Evolutionary conservation across 2,329 filamentous ascomycete species (phyloP).

Genomic region (Beauveria sp.): DNA sequence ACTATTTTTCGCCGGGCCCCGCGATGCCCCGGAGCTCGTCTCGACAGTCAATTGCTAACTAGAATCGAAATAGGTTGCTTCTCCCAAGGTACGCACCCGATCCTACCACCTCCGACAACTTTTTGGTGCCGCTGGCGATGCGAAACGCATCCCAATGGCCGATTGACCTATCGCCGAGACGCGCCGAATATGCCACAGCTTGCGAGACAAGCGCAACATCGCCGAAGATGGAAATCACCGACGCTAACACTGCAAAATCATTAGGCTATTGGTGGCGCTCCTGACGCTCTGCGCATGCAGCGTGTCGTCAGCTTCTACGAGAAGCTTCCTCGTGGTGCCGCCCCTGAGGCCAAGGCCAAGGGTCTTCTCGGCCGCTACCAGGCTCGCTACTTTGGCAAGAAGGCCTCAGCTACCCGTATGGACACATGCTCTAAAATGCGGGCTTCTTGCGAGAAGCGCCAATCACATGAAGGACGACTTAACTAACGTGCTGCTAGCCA

Average conservation of each 20-base stretch:
- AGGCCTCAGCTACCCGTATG: conserved; percentile 81
- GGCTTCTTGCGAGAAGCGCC: conserved; percentile 20
- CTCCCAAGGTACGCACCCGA: conserved; percentile 63
- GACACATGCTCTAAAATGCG: neutral
- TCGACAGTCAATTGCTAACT: conserved; percentile 30
- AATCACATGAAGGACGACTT: conserved; percentile 4
- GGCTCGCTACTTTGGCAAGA: conserved; percentile 90
- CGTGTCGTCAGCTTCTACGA: conserved; percentile 98
- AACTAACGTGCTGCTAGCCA: conserved; percentile 47
- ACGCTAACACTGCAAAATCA: neutral
- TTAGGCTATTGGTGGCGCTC: conserved; percentile 87
- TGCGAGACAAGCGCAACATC: neutral
- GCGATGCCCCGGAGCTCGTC: neutral
- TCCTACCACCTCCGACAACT: neutral
- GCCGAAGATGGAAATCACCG: neutral
- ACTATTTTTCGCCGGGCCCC: conserved; percentile 12
- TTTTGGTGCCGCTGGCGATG: neutral
- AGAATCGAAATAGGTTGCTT: conserved; percentile 56
- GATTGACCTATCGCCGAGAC: conserved; percentile 1
- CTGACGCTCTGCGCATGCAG: conserved; percentile 96
- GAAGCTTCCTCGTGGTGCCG: conserved; percentile 88
- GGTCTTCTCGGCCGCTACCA: conserved; percentile 87
- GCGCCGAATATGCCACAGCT: neutral
- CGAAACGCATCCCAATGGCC: neutral
- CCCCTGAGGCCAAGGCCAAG: conserved; percentile 73